Conservation (phyloP, 192 early-diverging fungal genomes). For the Paraglomus brasilianum region DNA sequence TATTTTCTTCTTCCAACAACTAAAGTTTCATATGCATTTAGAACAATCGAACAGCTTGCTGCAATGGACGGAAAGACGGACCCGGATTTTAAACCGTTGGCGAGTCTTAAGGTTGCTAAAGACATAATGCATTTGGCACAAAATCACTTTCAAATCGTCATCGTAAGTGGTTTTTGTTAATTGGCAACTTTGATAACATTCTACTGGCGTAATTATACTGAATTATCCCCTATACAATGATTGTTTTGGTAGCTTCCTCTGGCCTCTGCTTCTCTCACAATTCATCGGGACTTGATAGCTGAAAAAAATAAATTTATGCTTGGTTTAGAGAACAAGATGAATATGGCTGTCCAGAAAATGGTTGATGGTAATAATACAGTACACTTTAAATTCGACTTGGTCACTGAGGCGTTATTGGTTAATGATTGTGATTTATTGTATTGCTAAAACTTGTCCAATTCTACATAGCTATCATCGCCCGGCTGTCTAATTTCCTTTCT, state of each 20-base stretch:
- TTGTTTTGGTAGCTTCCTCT: slow-evolving; percentile 58
- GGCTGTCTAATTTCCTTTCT: slow-evolving; percentile 65
- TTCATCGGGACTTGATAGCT: slow-evolving; percentile 83
- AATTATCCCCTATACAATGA: neutral
- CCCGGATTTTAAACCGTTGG: slow-evolving; percentile 63
- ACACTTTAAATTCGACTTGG: neutral
- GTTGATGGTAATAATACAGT: slow-evolving; percentile 61
- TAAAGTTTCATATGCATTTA: slow-evolving; percentile 24
- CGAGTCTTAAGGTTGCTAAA: slow-evolving; percentile 62
- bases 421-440: too few relatives aligned
- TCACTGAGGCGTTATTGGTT: too few relatives aligned
- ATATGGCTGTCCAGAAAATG: slow-evolving; percentile 70
- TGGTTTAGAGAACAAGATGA: slow-evolving; percentile 76
- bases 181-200: neutral
- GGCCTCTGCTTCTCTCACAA: slow-evolving; percentile 62
- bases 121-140: slow-evolving; percentile 76
- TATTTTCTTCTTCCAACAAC: neutral
- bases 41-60: slow-evolving; percentile 64
- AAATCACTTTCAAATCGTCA: slow-evolving; percentile 73
- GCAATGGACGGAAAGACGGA: slow-evolving; percentile 59
- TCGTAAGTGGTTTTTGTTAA: slow-evolving; percentile 51
- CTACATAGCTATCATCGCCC: slow-evolving; percentile 62
- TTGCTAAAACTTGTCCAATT: slow-evolving; percentile 38
- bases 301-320: slow-evolving; percentile 90
- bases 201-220: neutral